These are phyloP conservation scores for Gyrodon lividus DNA, from an alignment of 768 basidiomycete species.

Conservation along the genomic window DNA sequence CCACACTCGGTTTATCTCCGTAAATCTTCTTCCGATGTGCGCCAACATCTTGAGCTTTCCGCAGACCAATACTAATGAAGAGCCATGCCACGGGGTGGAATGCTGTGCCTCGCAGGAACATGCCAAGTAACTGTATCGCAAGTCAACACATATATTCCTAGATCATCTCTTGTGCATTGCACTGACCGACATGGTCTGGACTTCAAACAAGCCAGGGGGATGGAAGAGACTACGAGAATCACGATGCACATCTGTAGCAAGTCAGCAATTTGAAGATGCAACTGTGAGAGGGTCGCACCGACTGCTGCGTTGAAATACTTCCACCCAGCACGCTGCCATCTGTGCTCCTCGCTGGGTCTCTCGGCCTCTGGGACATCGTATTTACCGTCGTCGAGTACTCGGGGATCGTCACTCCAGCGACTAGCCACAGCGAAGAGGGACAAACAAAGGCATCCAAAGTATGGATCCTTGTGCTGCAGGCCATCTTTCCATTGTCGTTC, in stretches of 20 bases:
- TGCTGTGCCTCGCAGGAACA: conserved; percentile 53
- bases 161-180: conserved; percentile 4
- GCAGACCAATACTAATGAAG: conserved; percentile 50
- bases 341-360: conserved; percentile 27
- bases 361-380: conserved; percentile 22
- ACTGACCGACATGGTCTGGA: conserved; percentile 55
- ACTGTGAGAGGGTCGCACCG: conserved; percentile 34
- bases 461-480: conserved; percentile 52
- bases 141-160: conserved; percentile 6
- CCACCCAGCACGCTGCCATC: conserved; percentile 60
- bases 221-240: conserved; percentile 50
- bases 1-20: conserved; percentile 41
- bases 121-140: conserved; percentile 44
- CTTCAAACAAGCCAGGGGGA: conserved; percentile 59
- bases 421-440: conserved; percentile 69
- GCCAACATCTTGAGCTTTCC: conserved; percentile 73
- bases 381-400: conserved; percentile 45
- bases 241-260: conserved; percentile 47
- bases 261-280: conserved; percentile 3
- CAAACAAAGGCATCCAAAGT: conserved; percentile 62
- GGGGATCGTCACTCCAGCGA: conserved; percentile 60
- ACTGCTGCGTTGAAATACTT: conserved; percentile 57
- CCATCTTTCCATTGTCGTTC: conserved; percentile 54
- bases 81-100: conserved; percentile 54
- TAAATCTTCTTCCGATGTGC: conserved; percentile 69